Conservation (phyloP, 768 basidiomycete species). For the Naganishia randhawae region DNA sequence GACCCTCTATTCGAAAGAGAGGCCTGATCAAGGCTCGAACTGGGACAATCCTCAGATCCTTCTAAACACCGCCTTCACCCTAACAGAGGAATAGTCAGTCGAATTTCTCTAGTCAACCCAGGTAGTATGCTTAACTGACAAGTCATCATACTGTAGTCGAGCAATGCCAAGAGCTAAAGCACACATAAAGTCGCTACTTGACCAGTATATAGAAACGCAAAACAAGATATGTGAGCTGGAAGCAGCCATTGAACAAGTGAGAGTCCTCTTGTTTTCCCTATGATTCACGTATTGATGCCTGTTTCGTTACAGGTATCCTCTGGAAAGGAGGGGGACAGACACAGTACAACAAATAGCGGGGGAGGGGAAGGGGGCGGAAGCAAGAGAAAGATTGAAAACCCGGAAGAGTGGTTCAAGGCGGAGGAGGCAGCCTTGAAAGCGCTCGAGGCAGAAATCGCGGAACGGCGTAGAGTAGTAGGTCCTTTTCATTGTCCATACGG, state of each 20-base stretch:
- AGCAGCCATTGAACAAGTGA: slow-evolving; percentile 39
- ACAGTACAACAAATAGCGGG: neutral
- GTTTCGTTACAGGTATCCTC: neutral
- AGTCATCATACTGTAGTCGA: slow-evolving; percentile 31
- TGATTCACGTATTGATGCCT: too few relatives aligned
- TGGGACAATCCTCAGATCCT: slow-evolving; percentile 39
- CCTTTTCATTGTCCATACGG: neutral
- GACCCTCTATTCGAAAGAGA: neutral
- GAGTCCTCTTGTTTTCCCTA: neutral
- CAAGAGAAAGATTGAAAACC: neutral
- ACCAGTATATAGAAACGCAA: slow-evolving; percentile 36
- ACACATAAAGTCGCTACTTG: slow-evolving; percentile 40
- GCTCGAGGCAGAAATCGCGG: slow-evolving; percentile 39
- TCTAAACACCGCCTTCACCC: slow-evolving; percentile 41
- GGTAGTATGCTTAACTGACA: neutral
- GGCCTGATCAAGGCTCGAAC: neutral
- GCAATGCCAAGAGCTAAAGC: slow-evolving; percentile 49
- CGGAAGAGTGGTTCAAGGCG: slow-evolving; percentile 43
- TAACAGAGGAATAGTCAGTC: slow-evolving; percentile 50
- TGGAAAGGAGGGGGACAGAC: neutral
- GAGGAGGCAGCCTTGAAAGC: slow-evolving; percentile 43
- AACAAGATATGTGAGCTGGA: slow-evolving; percentile 41
- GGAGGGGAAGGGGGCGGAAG: neutral
- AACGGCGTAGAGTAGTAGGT: slow-evolving; percentile 14
- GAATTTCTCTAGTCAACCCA: neutral